Conservation (phyloP, 176 grass and related monocot genomes). For the Eragrostis curvula region DNA sequence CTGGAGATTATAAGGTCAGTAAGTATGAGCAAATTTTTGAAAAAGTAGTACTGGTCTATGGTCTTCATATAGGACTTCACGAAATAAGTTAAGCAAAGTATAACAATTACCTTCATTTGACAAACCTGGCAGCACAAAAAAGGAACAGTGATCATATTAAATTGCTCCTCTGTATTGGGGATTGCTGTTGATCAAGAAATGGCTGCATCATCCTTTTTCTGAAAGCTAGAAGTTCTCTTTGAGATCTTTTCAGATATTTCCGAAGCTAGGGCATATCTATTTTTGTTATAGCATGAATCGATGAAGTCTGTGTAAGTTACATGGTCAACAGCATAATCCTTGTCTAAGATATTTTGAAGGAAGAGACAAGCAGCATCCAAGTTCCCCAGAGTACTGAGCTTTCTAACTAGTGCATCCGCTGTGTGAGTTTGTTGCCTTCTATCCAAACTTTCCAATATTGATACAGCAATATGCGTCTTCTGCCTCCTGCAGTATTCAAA, state of each 20-base stretch:
- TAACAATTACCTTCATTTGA: background rate
- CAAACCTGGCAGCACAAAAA: background rate
- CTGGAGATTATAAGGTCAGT: constrained; percentile 15
- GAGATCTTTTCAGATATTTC: constrained; percentile 72
- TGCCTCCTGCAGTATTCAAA: constrained; percentile 73
- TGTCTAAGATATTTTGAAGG: constrained; percentile 65
- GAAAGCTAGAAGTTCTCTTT: constrained; percentile 47
- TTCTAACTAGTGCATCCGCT: constrained; percentile 70
- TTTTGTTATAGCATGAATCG: constrained; percentile 69
- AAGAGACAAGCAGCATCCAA: constrained; percentile 72
- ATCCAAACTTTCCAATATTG: constrained; percentile 69
- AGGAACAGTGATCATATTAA: background rate
- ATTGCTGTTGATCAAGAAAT: constrained; percentile 47
- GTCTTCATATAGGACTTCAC: background rate
- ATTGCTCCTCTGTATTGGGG: background rate
- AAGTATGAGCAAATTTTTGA: constrained; percentile 14
- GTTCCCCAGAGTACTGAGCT: constrained; percentile 63
- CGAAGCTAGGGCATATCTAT: constrained; percentile 75
- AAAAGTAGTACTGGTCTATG: background rate
- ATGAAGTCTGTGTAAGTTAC: constrained; percentile 66
- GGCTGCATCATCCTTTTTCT: constrained; percentile 35
- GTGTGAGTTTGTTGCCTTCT: constrained; percentile 58
- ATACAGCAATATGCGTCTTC: constrained; percentile 56
- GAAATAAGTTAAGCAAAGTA: constrained; percentile 6
- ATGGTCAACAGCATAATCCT: constrained; percentile 62